phyloP scores from a whole-genome alignment of 352 stramenopile species.

The Globisporangium cylindrosporum region DNA sequence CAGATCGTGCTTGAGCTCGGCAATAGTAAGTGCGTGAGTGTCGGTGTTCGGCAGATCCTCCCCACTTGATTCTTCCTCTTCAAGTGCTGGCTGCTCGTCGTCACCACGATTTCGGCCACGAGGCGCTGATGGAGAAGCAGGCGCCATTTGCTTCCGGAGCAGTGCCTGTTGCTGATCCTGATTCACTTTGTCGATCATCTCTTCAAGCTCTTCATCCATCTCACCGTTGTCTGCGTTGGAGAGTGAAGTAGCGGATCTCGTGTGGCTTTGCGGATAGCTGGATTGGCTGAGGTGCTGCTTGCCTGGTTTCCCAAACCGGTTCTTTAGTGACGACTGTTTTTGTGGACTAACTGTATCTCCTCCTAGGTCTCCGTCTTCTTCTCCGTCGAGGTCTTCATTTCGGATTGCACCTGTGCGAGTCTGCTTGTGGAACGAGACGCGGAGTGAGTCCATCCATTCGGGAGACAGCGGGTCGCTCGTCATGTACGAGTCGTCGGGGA shows the following conservation, averaged over 20 bases:
- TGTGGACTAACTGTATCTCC: neutral
- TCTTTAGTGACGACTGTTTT: neutral
- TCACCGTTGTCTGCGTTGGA: conserved; percentile 41
- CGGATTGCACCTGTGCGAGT: conserved; percentile 9
- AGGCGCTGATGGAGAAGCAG: neutral
- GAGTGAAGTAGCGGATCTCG: conserved; percentile 35
- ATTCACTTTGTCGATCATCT: conserved; percentile 59
- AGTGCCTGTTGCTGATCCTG: conserved; percentile 19
- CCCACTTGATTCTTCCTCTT: neutral
- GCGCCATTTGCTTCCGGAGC: neutral
- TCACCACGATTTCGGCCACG: neutral
- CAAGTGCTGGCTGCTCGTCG: neutral
- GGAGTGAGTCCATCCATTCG: conserved; percentile 84
- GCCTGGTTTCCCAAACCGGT: neutral
- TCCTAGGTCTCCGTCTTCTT: neutral
- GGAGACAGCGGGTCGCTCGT: conserved; percentile 60
- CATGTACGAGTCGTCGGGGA: conserved; percentile 65
- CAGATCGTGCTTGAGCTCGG: conserved; percentile 33
- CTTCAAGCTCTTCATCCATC: conserved; percentile 69
- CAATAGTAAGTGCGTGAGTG: conserved; percentile 5
- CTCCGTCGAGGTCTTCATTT: neutral
- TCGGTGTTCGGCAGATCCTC: neutral
- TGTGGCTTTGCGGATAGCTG: conserved; percentile 15
- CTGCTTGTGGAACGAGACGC: conserved; percentile 28
- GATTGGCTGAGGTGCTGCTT: neutral